Evolutionary conservation across 108 stramenopile species (phyloP).

Genomic region (Nannochloropsis gaditana): DNA sequence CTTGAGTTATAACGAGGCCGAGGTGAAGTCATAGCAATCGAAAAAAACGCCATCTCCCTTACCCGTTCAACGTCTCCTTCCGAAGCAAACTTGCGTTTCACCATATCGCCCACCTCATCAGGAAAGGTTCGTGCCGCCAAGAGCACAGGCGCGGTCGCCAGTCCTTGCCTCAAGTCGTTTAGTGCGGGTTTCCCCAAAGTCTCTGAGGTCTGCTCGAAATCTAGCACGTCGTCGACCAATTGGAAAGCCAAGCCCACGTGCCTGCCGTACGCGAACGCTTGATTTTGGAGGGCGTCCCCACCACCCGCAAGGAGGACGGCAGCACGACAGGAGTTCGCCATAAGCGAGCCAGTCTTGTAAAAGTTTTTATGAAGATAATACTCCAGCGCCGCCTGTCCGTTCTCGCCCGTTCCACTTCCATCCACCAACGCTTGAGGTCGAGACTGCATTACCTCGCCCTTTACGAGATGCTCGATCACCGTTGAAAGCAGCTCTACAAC

Average conservation of each 20-base stretch:
- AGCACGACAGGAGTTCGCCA: constrained; percentile 91
- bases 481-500: constrained; percentile 93
- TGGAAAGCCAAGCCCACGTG: constrained; percentile 97
- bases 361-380: constrained; percentile 87
- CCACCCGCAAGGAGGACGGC: constrained; percentile 76
- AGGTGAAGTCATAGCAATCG: too few relatives aligned
- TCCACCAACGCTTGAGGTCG: neutral
- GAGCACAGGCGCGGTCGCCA: constrained; percentile 91
- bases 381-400: constrained; percentile 49
- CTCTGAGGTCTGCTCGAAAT: constrained; percentile 77
- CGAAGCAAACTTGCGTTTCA: constrained; percentile 76
- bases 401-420: neutral
- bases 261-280: constrained; percentile 84
- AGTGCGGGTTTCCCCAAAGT: constrained; percentile 86
- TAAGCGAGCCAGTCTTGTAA: constrained; percentile 94
- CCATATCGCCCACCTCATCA: constrained; percentile 56
- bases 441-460: constrained; percentile 90
- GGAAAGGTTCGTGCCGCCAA: constrained; percentile 79
- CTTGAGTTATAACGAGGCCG: too few relatives aligned
- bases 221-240: constrained; percentile 93
- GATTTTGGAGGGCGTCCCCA: constrained; percentile 45
- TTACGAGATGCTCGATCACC: constrained; percentile 94
- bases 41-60: neutral
- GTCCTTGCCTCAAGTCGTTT: constrained; percentile 80
- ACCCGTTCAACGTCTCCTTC: constrained; percentile 73